Evolutionary conservation across 1,284 basidiomycete genomes (phyloP).

Genomic region (Boletus subluridellus): DNA sequence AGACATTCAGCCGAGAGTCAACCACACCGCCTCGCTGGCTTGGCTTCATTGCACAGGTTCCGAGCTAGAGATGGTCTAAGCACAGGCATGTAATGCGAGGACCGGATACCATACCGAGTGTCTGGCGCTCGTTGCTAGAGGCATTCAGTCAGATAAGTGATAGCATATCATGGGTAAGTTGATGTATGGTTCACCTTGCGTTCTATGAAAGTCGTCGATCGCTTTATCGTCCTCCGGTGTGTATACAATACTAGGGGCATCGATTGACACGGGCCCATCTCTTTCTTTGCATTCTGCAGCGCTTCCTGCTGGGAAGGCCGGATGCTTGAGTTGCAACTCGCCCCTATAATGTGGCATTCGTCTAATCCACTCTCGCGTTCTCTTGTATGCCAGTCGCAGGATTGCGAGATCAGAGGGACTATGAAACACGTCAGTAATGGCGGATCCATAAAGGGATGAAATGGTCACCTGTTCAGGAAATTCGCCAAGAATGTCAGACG

Average conservation of each 20-base stretch:
- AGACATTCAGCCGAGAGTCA: conserved; percentile 58
- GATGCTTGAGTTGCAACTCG: conserved; percentile 46
- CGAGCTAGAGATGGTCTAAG: conserved; percentile 39
- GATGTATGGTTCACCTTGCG: conserved; percentile 21
- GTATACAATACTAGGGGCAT: conserved; percentile 50
- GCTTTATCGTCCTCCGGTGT: conserved; percentile 53
- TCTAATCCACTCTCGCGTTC: conserved; percentile 52
- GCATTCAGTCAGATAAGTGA: neutral
- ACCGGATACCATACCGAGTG: conserved; percentile 46
- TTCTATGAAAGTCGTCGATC: conserved; percentile 44
- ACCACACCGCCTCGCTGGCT: conserved; percentile 58
- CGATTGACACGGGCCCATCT: conserved; percentile 39
- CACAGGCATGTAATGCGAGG: neutral
- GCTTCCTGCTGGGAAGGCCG: conserved; percentile 47
- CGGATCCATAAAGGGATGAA: neutral
- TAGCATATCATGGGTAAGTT: neutral
- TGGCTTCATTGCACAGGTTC: conserved; percentile 67
- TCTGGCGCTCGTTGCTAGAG: conserved; percentile 40
- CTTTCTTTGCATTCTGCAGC: conserved; percentile 37
- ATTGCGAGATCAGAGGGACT: conserved; percentile 54
- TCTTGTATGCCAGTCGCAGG: conserved; percentile 57
- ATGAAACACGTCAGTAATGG: conserved; percentile 1
- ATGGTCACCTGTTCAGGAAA: conserved; percentile 21
- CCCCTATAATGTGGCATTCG: conserved; percentile 57
- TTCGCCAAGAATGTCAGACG: conserved; percentile 40